Conservation (phyloP, 805 yeast genomes). For the Candida dajiaensis region DNA sequence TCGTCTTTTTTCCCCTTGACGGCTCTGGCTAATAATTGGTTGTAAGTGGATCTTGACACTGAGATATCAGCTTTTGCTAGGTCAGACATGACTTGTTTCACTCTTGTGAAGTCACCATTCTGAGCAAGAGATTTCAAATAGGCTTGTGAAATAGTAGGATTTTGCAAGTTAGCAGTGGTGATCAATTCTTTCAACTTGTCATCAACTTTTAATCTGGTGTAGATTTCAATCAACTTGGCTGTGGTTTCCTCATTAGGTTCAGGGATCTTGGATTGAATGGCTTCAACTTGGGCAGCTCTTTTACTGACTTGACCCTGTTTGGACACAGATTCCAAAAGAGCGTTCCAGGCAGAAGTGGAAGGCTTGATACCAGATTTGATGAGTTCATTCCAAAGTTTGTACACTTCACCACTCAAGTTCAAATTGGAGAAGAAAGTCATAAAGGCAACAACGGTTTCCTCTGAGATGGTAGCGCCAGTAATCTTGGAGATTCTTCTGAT, state of each 20-base stretch:
- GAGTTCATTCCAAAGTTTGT: slow-evolving; percentile 47
- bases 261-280: slow-evolving; percentile 29
- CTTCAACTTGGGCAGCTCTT: slow-evolving; percentile 33
- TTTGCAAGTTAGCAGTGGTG: slow-evolving; percentile 26
- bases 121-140: slow-evolving; percentile 19
- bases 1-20: slow-evolving; percentile 33
- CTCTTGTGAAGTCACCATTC: slow-evolving; percentile 9
- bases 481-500: slow-evolving; percentile 20
- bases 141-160: slow-evolving; percentile 20
- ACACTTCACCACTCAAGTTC: slow-evolving; percentile 31
- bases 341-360: slow-evolving; percentile 52
- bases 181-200: slow-evolving; percentile 37
- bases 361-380: slow-evolving; percentile 34
- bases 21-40: slow-evolving; percentile 41
- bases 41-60: slow-evolving; percentile 47
- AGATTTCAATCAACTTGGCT: slow-evolving; percentile 42
- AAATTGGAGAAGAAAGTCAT: slow-evolving; percentile 41
- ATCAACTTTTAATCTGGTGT: slow-evolving; percentile 37
- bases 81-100: slow-evolving; percentile 7
- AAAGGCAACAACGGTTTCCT: slow-evolving; percentile 34
- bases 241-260: slow-evolving; percentile 43
- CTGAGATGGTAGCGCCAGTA: slow-evolving; percentile 31
- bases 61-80: slow-evolving; percentile 25
- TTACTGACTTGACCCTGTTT: slow-evolving; percentile 20
- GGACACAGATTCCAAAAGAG: slow-evolving; percentile 44